phyloP scores from a whole-genome alignment of 2,329 filamentous ascomycete species.

The Davidsoniella neocaledoniae region DNA sequence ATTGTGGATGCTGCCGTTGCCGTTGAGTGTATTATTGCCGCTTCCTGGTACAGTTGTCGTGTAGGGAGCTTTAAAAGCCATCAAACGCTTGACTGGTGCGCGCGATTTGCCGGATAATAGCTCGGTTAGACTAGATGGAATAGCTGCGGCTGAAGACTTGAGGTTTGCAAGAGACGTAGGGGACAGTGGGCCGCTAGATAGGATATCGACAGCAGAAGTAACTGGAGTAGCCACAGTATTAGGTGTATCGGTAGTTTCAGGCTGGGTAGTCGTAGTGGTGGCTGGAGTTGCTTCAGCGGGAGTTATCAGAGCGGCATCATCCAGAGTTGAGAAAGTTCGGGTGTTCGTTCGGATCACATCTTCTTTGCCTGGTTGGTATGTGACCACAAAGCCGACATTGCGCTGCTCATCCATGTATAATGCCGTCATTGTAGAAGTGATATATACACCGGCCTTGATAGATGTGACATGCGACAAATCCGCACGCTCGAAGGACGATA shows the following conservation, averaged over 20 bases:
- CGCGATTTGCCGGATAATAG: slow-evolving; percentile 25
- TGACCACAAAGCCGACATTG: slow-evolving; percentile 72
- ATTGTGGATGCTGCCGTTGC: slow-evolving; percentile 20
- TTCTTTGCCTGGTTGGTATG: slow-evolving; percentile 54
- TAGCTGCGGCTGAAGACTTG: slow-evolving; percentile 13
- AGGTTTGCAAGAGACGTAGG: slow-evolving; percentile 1
- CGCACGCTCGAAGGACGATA: slow-evolving; percentile 78
- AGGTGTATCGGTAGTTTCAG: not conserved
- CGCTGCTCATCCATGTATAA: slow-evolving; percentile 58
- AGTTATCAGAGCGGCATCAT: not conserved
- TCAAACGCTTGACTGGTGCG: slow-evolving; percentile 22
- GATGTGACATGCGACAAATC: slow-evolving; percentile 55
- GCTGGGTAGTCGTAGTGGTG: not conserved
- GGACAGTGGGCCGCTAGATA: not conserved
- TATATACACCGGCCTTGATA: slow-evolving; percentile 70
- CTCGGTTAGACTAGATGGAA: slow-evolving; percentile 23
- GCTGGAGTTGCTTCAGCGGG: not conserved
- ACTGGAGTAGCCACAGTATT: not conserved
- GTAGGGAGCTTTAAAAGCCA: slow-evolving; percentile 41
- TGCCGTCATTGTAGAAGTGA: slow-evolving; percentile 70
- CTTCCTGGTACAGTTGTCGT: slow-evolving; percentile 37
- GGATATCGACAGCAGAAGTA: not conserved
- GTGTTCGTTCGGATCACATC: slow-evolving; percentile 73
- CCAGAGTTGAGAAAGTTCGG: slow-evolving; percentile 47
- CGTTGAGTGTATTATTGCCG: slow-evolving; percentile 20